Evolutionary conservation across 352 stramenopile species (phyloP), one percentile per base, ranked within the genome.

Genomic region (Globisporangium acanthophoron): DNA sequence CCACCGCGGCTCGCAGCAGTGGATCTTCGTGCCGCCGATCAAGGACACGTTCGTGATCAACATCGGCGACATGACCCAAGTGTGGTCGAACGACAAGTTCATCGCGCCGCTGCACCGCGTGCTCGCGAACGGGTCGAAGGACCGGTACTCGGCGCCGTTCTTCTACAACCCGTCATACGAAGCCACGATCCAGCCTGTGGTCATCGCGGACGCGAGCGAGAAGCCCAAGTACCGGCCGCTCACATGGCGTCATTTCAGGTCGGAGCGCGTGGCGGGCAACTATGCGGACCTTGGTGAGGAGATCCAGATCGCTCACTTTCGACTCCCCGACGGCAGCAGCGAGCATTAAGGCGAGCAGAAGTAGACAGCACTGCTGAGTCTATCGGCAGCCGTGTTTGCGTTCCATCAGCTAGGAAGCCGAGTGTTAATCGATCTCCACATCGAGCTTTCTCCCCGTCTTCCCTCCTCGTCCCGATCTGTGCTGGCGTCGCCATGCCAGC

Each of bases 241-340:
- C n/a, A 79, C 78, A 20, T 98, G 88, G 83, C 82, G 80, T 21
- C 90, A 97, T 51, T 98, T 93, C 67, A 76, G 88, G 45, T 70
- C 79, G 37, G 56, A 87, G 40, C 81, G 92, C 20, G 96, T 96
- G 76, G 80, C 88, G 37, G 91, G 94, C 46, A 88, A 98, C 69
- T 91, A 96, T 58, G 90, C 81, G 5, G 87, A 98, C 73, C 59
- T 90, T 24, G 94, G 94, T 31, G 73, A 88, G 29, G 94, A 98
- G 58, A 91, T 97, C 58, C 90, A 97, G 76, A 97, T 97, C 57
- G 70, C 71, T 31, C 73, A 97, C 61, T 98, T 71, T 53, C 52
- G 33, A 18, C 65, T 66, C 52, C 20, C 21, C 16, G 49, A 24
- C 41, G 4, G 35, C 35, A 8, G 6, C 35, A 8, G 12, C 35